Evolutionary conservation across 257 asterid genomes (phyloP), one percentile per base, ranked within the genome.

Genomic region (Marsdenia floribunda): DNA sequence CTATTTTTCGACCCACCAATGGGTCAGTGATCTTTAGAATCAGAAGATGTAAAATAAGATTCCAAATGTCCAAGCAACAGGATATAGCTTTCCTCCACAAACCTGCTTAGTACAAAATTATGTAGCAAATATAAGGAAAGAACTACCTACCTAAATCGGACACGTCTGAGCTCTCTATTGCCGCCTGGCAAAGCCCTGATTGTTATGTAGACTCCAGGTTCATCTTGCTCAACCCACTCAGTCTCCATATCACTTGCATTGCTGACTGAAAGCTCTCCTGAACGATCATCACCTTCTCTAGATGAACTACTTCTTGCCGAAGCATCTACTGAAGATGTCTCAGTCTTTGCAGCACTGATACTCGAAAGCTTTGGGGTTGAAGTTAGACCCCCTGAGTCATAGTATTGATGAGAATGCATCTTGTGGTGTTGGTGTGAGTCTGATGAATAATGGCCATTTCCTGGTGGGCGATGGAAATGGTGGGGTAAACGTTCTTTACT

Each of bases 181-280:
- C 99, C 99, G 71, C 87, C 86, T 59, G 97, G 96, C 87, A 87
- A 76, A 21, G 90, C 87, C 75, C 97, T 85, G 70, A 95, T 80
- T 24, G 99, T 89, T 59, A 95, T 90, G 86, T 95, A 95, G 75
- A 95, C 99, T 78, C 99, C 99, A 65, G 97, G 93, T 79, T 90
- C 98, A 16, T 95, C 99, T 82, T 95, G 92, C 81, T 95, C 99
- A 47, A 95, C 96, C 99, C 99, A 95, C 77, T 95, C 98, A 4
- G 86, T 88, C 70, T 92, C 99, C 78, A 90, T 73, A 77, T 93
- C 97, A 77, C 97, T 89, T 24, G 97, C 97, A 85, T 91, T 93
- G 90, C 97, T 91, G 78, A 87, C 86, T 14, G 97, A 91, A 54
- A 93, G 96, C 73, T 93, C 97, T 75, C 96, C 95, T 1, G 98